Conservation (phyloP, 352 stramenopile genomes). For the Phytophthora brassicae region DNA sequence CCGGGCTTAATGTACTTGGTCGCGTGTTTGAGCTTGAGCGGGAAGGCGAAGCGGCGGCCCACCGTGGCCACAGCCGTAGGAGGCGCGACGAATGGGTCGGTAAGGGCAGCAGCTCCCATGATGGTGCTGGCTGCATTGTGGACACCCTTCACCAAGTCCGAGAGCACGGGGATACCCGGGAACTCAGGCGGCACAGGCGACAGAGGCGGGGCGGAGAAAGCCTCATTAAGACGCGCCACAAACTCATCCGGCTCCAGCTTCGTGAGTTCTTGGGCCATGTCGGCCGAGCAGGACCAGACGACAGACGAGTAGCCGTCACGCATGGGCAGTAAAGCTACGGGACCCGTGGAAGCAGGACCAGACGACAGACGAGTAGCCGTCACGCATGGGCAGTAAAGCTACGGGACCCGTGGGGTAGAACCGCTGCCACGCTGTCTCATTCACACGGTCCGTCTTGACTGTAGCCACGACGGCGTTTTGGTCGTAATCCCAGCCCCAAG, state of each 20-base stretch:
- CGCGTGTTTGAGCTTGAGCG: conserved; percentile 89
- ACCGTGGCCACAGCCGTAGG: conserved; percentile 66
- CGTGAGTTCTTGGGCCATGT: conserved; percentile 85
- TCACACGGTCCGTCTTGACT: conserved; percentile 81
- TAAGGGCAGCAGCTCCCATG: conserved; percentile 69
- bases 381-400: conserved; percentile 88
- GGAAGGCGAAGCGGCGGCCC: conserved; percentile 84
- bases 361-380: conserved; percentile 90
- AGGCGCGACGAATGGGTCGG: conserved; percentile 77
- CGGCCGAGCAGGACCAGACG: conserved; percentile 88
- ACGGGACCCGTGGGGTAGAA: conserved; percentile 90
- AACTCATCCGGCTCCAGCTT: conserved; percentile 74
- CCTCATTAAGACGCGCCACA: conserved; percentile 77
- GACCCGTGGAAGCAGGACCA: conserved; percentile 92
- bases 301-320: conserved; percentile 89
- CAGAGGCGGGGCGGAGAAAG: conserved; percentile 54
- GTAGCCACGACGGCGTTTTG: conserved; percentile 91
- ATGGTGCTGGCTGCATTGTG: conserved; percentile 74
- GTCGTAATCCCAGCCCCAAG: conserved; percentile 92
- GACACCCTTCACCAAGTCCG: conserved; percentile 75
- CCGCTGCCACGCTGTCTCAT: conserved; percentile 88
- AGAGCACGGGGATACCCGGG: conserved; percentile 76
- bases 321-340: conserved; percentile 89
- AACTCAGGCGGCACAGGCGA: conserved; percentile 61
- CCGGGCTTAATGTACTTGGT: conserved; percentile 84